Evolutionary conservation across 1,284 basidiomycete species (phyloP).

Genomic region (Cystobasidiaceae sp.): DNA sequence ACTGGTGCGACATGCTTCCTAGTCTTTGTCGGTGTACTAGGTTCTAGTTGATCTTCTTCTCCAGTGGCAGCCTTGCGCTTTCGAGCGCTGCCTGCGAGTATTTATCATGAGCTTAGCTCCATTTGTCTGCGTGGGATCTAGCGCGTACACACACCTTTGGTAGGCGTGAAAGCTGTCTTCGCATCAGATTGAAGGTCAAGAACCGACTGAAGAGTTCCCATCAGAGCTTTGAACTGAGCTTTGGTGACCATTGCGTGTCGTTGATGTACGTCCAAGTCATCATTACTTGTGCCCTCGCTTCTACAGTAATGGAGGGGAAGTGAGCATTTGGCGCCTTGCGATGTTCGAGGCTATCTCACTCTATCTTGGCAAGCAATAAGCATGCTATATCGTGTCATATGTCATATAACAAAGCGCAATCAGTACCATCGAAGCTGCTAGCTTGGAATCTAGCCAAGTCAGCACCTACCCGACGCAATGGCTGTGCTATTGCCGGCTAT

Average conservation of each 20-base stretch:
- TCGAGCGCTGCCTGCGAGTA: constrained; percentile 1
- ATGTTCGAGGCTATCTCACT: not conserved
- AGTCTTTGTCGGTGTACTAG: not conserved
- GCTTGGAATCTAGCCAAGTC: not conserved
- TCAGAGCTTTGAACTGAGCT: not conserved
- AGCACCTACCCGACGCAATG: constrained; percentile 3
- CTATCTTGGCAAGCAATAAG: constrained; percentile 13
- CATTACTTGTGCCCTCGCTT: not conserved
- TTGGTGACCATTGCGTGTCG: constrained; percentile 11
- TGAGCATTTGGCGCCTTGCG: not conserved
- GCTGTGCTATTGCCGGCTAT: constrained; percentile 10
- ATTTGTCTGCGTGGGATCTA: not conserved
- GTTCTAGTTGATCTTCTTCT: not conserved
- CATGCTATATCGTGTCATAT: not conserved
- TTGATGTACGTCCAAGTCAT: constrained; percentile 5
- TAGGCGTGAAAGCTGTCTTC: constrained; percentile 6
- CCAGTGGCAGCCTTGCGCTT: not conserved
- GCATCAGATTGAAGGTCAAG: not conserved
- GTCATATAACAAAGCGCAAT: too few relatives aligned
- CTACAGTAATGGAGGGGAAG: not conserved
- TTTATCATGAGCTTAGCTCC: not conserved
- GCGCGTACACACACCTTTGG: not conserved
- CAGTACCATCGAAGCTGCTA: too few relatives aligned
- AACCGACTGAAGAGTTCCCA: not conserved
- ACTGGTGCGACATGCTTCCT: not conserved